A percentile compares a stretch with the other conserved stretches of the same genome.
These are phyloP conservation scores for Aureobasidium sp. DNA, from an alignment of 2,329 filamentous ascomycete genomes.

Conservation along the genomic window DNA sequence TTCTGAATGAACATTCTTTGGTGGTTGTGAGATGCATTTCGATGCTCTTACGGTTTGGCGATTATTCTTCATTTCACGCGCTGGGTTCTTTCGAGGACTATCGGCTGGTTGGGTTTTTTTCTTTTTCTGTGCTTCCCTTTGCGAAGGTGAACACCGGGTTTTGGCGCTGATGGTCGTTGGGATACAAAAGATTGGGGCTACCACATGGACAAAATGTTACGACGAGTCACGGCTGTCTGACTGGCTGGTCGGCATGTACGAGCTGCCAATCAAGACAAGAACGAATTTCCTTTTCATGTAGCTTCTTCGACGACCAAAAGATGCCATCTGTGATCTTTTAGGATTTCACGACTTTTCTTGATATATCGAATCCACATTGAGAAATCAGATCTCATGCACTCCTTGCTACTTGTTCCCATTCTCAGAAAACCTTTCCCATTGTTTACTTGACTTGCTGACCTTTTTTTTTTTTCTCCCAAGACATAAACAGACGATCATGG, in stretches of 20 bases:
- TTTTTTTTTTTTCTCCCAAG: background rate
- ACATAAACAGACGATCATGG: background rate
- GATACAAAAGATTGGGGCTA: conserved; percentile 1
- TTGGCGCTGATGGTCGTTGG: conserved; percentile 9
- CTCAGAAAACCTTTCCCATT: background rate
- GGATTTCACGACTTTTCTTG: conserved; percentile 6
- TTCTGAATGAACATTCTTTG: conserved; percentile 11
- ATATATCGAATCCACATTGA: background rate
- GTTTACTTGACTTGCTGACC: background rate
- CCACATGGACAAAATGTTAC: background rate
- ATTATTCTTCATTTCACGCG: background rate
- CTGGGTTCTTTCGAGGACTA: conserved; percentile 1
- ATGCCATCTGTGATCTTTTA: conserved; percentile 8
- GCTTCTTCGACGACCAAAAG: conserved; percentile 7
- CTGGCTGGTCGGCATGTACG: background rate
- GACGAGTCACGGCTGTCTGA: conserved; percentile 1
- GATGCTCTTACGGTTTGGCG: conserved; percentile 1
- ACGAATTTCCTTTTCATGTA: conserved; percentile 6
- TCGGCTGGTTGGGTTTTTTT: background rate
- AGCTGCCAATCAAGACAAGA: background rate
- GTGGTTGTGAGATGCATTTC: background rate
- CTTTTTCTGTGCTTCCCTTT: background rate
- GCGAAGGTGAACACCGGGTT: background rate
- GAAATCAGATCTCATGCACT: background rate
- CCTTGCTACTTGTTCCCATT: background rate